phyloP scores from a whole-genome alignment of 345 rosid species.

The Sapria himalayana region DNA sequence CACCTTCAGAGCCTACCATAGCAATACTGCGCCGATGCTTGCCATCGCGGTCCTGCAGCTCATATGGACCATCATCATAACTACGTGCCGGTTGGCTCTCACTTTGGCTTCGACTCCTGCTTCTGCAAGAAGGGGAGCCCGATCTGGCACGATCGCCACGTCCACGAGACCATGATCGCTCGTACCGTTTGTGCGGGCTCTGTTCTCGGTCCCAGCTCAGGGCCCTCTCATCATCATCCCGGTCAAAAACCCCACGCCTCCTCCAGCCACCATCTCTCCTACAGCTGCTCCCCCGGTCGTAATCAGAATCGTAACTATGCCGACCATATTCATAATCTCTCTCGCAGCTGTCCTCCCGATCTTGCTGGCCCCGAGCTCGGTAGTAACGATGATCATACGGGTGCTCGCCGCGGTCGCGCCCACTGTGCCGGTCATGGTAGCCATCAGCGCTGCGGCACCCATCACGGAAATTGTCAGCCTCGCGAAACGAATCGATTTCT shows the following conservation, averaged over 20 bases:
- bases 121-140: slow-evolving; percentile 60
- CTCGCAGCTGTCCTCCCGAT: slow-evolving; percentile 45
- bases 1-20: slow-evolving; percentile 25
- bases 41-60: slow-evolving; percentile 59
- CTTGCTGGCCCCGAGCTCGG: slow-evolving; percentile 33
- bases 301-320: slow-evolving; percentile 76
- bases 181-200: slow-evolving; percentile 57
- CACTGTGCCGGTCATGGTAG: slow-evolving; percentile 41
- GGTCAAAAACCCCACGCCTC: slow-evolving; percentile 46
- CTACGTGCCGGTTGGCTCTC: no score
- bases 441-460: slow-evolving; percentile 27
- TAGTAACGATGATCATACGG: slow-evolving; percentile 34
- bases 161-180: slow-evolving; percentile 42
- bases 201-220: slow-evolving; percentile 56
- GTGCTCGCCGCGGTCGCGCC: slow-evolving; percentile 45
- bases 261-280: slow-evolving; percentile 50
- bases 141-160: slow-evolving; percentile 49
- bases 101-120: slow-evolving; percentile 42
- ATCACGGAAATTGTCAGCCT: slow-evolving; percentile 29
- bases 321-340: slow-evolving; percentile 52
- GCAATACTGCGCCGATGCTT: slow-evolving; percentile 34
- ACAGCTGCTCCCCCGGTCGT: slow-evolving; percentile 58
- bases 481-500: slow-evolving; percentile 23
- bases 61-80: slow-evolving; percentile 49
- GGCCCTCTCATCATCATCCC: slow-evolving; percentile 49